A percentile compares a stretch with the other conserved stretches of the same genome.
Evolutionary conservation across 352 stramenopile genomes (phyloP).

Genomic region (Pythium chondricola): DNA sequence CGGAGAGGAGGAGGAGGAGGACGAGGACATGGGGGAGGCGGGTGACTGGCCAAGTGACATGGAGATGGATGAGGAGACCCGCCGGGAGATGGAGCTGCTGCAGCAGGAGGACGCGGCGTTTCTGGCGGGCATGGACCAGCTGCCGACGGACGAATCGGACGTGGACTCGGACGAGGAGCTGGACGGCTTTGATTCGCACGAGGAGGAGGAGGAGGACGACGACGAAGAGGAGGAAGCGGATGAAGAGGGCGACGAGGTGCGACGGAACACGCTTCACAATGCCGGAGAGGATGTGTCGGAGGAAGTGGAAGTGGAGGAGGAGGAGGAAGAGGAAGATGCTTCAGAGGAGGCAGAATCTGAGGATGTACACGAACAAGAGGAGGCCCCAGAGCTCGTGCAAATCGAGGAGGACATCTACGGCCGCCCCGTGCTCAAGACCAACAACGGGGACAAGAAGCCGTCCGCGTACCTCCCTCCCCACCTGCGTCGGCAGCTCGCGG

Average conservation of each 20-base stretch:
- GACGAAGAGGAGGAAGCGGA: conserved; percentile 39
- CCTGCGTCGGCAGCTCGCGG: conserved; percentile 62
- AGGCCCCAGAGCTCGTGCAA: conserved; percentile 18
- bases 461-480: conserved; percentile 84
- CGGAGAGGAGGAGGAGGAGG: conserved; percentile 23
- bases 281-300: conserved; percentile 21
- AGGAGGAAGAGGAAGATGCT: conserved; percentile 13
- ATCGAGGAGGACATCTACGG: conserved; percentile 83
- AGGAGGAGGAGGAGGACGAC: conserved; percentile 36
- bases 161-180: conserved; percentile 62
- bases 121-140: conserved; percentile 74
- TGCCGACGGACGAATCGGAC: conserved; percentile 80
- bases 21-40: conserved; percentile 11
- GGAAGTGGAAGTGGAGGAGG: conserved; percentile 14
- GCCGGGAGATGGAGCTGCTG: conserved; percentile 63
- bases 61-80: conserved; percentile 81
- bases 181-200: conserved; percentile 55
- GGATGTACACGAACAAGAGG: conserved; percentile 22
- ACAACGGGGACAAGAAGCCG: conserved; percentile 31
- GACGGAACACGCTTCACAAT: conserved; percentile 49
- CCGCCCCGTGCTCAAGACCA: conserved; percentile 51
- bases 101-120: conserved; percentile 82
- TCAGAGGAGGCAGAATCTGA: conserved; percentile 12
- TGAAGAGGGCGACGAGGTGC: conserved; percentile 31
- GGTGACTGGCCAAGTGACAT: conserved; percentile 29